Evolutionary conservation across 139 green algal species (phyloP), one percentile per base, ranked within the genome.

Genomic region (Nannochloris sp.): DNA sequence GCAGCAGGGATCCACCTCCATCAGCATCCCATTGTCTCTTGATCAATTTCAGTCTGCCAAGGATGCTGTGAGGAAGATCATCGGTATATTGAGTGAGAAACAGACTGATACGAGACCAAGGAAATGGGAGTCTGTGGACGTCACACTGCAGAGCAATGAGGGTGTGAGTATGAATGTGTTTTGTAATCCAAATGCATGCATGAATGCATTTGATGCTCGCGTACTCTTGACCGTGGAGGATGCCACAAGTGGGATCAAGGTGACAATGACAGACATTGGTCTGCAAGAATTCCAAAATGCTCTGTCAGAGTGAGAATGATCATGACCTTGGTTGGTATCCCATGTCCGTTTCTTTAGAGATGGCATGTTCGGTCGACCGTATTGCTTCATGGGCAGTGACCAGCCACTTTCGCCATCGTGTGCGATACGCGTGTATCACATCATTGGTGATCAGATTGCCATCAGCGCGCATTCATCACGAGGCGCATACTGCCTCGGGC

Each of bases 151-250:
- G 63, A 40, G 63, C 53, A 49, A 64, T 3, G 75, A 75, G 27
- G 2, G 84, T 1, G 49, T 70, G 36, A 60, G 48, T 24, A 56
- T 88, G 11, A 68, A 90, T 67, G 48, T 90, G 11, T 81, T 88
- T 24, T 93, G 86, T 83, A 93, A 93, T 69, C 85, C 86, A 44
- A 93, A 93, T 59, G 79, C 78, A 1, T 67, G 85, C 64, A 68
- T 70, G 18, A 86, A 74, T 4, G 81, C 79, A 1, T 92, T 93
- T 61, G 85, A 92, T 24, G 86, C 86, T 24, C 84, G 84, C 55
- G 66, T 86, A 11, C 54, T 92, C 23, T 50, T 93, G 27, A 85
- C 73, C 0, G 9, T 92, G n/a, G 29, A 65, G 37, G 66, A 62
- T 4, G 27, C 55, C 3, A 72, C 72, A 2, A 81, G 81, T 5